phyloP scores from a whole-genome alignment of 2,329 filamentous ascomycete species.

The Ascochyta lentis region DNA sequence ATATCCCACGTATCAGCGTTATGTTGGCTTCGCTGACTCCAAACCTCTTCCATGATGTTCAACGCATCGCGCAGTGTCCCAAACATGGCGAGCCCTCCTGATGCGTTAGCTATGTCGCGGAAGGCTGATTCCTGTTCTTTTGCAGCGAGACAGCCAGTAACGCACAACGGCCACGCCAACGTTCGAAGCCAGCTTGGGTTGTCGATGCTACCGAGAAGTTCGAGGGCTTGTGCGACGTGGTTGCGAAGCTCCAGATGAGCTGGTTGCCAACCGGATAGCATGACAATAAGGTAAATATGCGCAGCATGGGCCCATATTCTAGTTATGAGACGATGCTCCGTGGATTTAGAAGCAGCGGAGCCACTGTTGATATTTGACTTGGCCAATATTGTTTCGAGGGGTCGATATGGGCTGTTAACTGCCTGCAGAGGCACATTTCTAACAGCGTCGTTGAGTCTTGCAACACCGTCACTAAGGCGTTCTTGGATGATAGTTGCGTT shows the following conservation, averaged over 20 bases:
- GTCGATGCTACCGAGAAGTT: slow-evolving; percentile 17
- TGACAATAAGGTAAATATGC: slow-evolving; percentile 26
- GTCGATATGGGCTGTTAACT: neutral
- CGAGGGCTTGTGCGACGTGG: slow-evolving; percentile 22
- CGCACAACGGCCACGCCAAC: slow-evolving; percentile 44
- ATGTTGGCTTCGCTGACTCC: slow-evolving; percentile 19
- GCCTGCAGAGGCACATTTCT: neutral
- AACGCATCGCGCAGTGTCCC: slow-evolving; percentile 38
- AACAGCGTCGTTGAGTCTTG: neutral
- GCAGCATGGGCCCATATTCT: slow-evolving; percentile 32
- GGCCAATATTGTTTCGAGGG: neutral
- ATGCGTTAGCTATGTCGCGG: slow-evolving; percentile 25
- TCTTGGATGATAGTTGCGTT: slow-evolving; percentile 38
- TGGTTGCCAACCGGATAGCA: slow-evolving; percentile 34
- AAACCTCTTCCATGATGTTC: slow-evolving; percentile 49
- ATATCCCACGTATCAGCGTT: slow-evolving; percentile 6
- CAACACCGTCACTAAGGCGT: neutral
- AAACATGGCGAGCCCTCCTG: slow-evolving; percentile 30
- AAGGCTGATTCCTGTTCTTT: slow-evolving; percentile 25
- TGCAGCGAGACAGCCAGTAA: slow-evolving; percentile 35
- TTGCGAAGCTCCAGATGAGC: slow-evolving; percentile 18
- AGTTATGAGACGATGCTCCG: slow-evolving; percentile 8
- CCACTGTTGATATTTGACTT: neutral
- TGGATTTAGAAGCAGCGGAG: neutral
- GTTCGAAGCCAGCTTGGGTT: slow-evolving; percentile 33